These are phyloP conservation scores for Cladorrhinum sp. DNA, from an alignment of 2,329 filamentous ascomycete genomes.

Conservation along the genomic window DNA sequence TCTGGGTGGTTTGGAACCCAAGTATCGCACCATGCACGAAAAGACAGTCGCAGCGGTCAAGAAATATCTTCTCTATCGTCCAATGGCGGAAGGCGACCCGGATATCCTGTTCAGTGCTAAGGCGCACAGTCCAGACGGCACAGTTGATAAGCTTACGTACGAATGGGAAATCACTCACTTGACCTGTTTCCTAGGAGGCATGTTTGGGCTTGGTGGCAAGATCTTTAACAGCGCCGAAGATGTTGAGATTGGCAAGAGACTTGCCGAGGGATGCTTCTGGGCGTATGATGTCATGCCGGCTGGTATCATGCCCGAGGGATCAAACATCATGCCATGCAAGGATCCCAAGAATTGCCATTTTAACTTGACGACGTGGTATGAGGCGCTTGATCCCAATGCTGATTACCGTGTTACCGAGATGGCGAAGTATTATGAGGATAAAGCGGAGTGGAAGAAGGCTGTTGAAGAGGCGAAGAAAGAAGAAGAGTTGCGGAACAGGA, in stretches of 20 bases:
- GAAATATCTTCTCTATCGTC: slow-evolving; percentile 72
- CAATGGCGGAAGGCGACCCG: slow-evolving; percentile 64
- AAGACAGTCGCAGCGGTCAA: slow-evolving; percentile 65
- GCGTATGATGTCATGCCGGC: slow-evolving; percentile 58
- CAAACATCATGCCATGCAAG: slow-evolving; percentile 48
- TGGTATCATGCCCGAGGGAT: slow-evolving; percentile 64
- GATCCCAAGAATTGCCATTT: slow-evolving; percentile 48
- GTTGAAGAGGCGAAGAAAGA: slow-evolving; percentile 33
- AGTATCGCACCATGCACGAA: slow-evolving; percentile 72
- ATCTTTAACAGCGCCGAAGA: slow-evolving; percentile 58
- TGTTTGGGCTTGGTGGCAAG: slow-evolving; percentile 64
- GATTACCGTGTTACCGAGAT: slow-evolving; percentile 43
- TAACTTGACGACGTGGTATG: slow-evolving; percentile 50
- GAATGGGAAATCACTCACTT: slow-evolving; percentile 63
- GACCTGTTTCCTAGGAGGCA: slow-evolving; percentile 67
- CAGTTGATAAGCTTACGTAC: slow-evolving; percentile 38
- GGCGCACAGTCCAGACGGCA: slow-evolving; percentile 45
- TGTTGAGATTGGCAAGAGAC: slow-evolving; percentile 59
- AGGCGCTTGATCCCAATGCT: slow-evolving; percentile 46
- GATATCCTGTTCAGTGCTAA: slow-evolving; percentile 74
- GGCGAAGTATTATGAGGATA: slow-evolving; percentile 38
- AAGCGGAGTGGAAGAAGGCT: slow-evolving; percentile 40
- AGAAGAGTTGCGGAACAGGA: slow-evolving; percentile 24
- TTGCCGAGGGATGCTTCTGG: slow-evolving; percentile 69
- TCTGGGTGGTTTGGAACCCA: slow-evolving; percentile 68